Percentiles rank a stretch among this genome's conserved stretches.
Conservation (phyloP, 2,329 filamentous ascomycete species). For the Massarina eburnea region DNA sequence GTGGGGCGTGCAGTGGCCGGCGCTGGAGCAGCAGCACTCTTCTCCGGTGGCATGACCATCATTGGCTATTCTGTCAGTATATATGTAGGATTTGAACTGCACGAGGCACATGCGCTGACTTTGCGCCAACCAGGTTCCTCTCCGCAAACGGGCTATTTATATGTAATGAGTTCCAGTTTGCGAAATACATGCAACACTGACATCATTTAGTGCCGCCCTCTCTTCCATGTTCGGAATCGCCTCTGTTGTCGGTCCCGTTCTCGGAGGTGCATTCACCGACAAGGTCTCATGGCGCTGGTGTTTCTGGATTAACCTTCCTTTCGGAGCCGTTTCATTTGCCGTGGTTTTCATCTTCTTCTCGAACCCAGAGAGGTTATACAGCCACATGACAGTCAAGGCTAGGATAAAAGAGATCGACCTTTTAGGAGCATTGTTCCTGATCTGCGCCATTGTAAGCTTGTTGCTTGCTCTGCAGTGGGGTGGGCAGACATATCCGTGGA, state of each 20-base stretch:
- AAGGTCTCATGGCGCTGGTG: slow-evolving; percentile 42
- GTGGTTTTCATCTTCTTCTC: slow-evolving; percentile 37
- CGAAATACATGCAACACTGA: too few species aligned
- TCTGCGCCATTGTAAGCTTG: slow-evolving; percentile 36
- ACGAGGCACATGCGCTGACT: too few species aligned
- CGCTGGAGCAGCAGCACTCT: slow-evolving; percentile 54
- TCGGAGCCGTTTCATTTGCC: slow-evolving; percentile 44
- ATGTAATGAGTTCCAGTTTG: too few species aligned
- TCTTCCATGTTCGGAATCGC: slow-evolving; percentile 45
- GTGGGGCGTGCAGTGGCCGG: slow-evolving; percentile 58
- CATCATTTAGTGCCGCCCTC: slow-evolving; percentile 36
- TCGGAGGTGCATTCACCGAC: slow-evolving; percentile 48
- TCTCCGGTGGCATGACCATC: slow-evolving; percentile 57
- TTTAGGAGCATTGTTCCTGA: slow-evolving; percentile 33
- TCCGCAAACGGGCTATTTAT: slow-evolving; percentile 48
- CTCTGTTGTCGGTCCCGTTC: slow-evolving; percentile 44
- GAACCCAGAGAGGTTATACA: slow-evolving; percentile 28
- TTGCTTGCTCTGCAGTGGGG: slow-evolving; percentile 43
- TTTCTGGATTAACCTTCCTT: slow-evolving; percentile 48
- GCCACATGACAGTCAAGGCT: slow-evolving; percentile 31
- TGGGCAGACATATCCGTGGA: slow-evolving; percentile 51
- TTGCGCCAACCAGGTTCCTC: too few species aligned
- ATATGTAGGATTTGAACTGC: too few species aligned
- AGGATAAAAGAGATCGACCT: slow-evolving; percentile 44
- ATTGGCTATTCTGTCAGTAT: slow-evolving; percentile 44